Conservation (phyloP, 768 basidiomycete species). For the Suillus lakei region DNA sequence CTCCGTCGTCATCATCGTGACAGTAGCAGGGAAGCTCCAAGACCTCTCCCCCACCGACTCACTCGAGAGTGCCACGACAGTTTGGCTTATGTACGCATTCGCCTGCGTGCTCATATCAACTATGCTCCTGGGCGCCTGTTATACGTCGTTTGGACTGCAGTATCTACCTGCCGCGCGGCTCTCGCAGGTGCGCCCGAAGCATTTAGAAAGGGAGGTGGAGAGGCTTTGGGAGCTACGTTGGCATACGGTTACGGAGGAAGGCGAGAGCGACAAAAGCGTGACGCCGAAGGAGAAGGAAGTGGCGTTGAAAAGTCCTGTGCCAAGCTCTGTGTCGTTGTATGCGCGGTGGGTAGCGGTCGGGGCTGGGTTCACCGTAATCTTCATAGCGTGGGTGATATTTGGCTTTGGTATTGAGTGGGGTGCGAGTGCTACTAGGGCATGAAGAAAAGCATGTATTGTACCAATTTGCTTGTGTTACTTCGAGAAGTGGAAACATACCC, state of each 20-base stretch:
- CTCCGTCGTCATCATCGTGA: constrained; percentile 48
- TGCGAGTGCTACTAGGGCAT: constrained; percentile 36
- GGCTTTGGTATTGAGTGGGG: constrained; percentile 48
- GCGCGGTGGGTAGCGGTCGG: constrained; percentile 27
- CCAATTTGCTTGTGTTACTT: too few species aligned
- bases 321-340: constrained; percentile 3
- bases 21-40: constrained; percentile 45
- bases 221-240: constrained; percentile 27
- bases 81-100: constrained; percentile 47
- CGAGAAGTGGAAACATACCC: too few species aligned
- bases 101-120: constrained; percentile 40
- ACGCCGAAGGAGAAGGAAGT: constrained; percentile 9
- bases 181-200: constrained; percentile 39
- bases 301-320: constrained; percentile 9
- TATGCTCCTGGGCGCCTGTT: constrained; percentile 34
- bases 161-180: constrained; percentile 44
- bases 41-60: constrained; percentile 39
- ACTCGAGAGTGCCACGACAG: constrained; percentile 40
- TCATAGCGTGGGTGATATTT: constrained; percentile 48
- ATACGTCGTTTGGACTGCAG: constrained; percentile 23
- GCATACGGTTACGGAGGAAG: background rate
- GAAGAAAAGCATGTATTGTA: background rate
- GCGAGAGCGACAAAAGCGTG: background rate
- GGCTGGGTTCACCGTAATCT: constrained; percentile 31
- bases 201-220: constrained; percentile 34